Evolutionary conservation across 225 moss, liverwort and hornwort genomes (phyloP).

Genomic region (Neckera pumila): DNA sequence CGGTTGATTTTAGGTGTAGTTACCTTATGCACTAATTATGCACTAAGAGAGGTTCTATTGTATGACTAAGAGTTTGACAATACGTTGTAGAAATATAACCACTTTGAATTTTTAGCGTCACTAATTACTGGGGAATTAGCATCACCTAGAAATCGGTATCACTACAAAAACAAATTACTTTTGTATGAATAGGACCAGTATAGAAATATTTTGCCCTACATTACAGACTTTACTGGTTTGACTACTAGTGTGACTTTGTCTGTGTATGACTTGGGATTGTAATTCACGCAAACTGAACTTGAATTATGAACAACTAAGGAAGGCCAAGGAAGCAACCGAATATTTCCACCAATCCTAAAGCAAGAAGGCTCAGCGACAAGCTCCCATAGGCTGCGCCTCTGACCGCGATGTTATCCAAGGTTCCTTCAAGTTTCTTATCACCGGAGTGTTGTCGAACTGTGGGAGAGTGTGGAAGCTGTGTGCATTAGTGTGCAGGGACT

Average conservation of each 20-base stretch:
- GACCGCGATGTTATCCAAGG: background rate
- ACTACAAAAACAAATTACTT: background rate
- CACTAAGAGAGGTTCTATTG: no score
- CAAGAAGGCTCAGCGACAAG: background rate
- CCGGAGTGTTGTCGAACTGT: constrained; percentile 1
- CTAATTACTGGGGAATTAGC: no score
- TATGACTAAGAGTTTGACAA: no score
- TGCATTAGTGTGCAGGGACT: constrained; percentile 1
- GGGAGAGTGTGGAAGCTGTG: constrained; percentile 13
- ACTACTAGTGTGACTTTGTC: background rate
- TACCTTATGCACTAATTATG: no score
- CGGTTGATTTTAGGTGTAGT: no score
- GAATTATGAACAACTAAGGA: background rate
- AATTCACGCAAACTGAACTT: background rate
- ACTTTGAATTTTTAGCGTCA: background rate
- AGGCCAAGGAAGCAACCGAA: background rate
- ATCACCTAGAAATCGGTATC: background rate
- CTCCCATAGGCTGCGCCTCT: background rate
- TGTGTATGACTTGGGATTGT: background rate
- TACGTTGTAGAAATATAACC: background rate
- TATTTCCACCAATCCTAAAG: background rate
- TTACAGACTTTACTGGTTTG: background rate
- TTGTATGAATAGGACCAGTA: no score
- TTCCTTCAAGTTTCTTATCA: background rate
- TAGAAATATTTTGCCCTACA: background rate